A percentile compares a stretch with the other conserved stretches of the same genome.
phyloP scores from a whole-genome alignment of 106 monocot species.

The Hemerocallis citrina region DNA sequence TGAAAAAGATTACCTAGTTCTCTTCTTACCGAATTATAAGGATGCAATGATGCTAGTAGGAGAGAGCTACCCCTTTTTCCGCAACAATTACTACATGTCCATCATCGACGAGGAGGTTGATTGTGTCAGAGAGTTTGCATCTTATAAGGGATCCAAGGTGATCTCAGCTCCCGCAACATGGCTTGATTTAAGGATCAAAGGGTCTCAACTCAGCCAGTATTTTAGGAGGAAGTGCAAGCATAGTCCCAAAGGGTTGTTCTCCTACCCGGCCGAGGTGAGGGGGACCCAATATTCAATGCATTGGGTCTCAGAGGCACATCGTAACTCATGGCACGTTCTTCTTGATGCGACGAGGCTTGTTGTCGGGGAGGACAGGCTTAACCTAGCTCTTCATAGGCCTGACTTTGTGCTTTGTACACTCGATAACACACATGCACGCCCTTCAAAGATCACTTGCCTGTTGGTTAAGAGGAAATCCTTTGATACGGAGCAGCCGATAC shows the following conservation, averaged over 20 bases:
- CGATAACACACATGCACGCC: slow-evolving; percentile 25
- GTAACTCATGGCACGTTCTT: slow-evolving; percentile 62
- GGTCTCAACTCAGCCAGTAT: slow-evolving; percentile 64
- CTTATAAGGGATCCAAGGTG: slow-evolving; percentile 53
- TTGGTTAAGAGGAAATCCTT: slow-evolving; percentile 47
- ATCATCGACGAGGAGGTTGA: slow-evolving; percentile 34
- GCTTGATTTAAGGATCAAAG: slow-evolving; percentile 66
- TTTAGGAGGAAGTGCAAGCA: slow-evolving; percentile 64
- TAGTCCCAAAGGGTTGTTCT: slow-evolving; percentile 50
- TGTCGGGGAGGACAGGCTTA: slow-evolving; percentile 38
- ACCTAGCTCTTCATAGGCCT: slow-evolving; percentile 45
- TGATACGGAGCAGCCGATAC: slow-evolving; percentile 18
- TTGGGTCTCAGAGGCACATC: slow-evolving; percentile 65
- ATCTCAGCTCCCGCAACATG: slow-evolving; percentile 42
- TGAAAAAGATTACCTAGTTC: slow-evolving; percentile 47
- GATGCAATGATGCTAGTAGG: slow-evolving; percentile 66
- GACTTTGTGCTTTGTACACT: slow-evolving; percentile 48
- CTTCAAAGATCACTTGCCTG: slow-evolving; percentile 41
- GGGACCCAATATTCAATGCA: slow-evolving; percentile 45
- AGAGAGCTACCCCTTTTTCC: slow-evolving; percentile 64
- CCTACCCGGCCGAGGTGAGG: slow-evolving; percentile 36
- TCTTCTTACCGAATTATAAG: slow-evolving; percentile 28
- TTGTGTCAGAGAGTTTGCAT: slow-evolving; percentile 47
- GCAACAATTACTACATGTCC: slow-evolving; percentile 48
- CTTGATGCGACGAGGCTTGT: slow-evolving; percentile 33